A percentile compares a stretch with the other conserved stretches of the same genome.
These are phyloP conservation scores for Ganoderma lingzhi DNA, from an alignment of 1,284 basidiomycete species.

Conservation along the genomic window DNA sequence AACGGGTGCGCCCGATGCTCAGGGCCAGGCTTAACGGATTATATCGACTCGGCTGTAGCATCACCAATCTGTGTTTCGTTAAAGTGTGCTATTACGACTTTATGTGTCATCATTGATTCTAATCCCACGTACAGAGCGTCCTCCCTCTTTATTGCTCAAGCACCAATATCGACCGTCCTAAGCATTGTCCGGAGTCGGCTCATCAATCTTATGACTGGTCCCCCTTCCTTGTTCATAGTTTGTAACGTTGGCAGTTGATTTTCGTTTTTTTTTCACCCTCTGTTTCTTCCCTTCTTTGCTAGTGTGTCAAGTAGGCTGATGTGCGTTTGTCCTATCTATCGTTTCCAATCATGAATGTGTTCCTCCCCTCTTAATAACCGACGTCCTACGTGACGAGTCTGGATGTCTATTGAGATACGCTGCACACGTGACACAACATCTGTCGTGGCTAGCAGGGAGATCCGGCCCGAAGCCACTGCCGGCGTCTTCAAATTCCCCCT, in stretches of 20 bases:
- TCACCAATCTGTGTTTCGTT: constrained; percentile 35
- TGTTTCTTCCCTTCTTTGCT: constrained; percentile 10
- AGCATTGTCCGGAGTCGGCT: constrained; percentile 12
- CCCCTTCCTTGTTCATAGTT: constrained; percentile 13
- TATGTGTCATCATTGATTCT: constrained; percentile 19
- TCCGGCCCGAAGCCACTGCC: no score
- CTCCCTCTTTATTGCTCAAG: constrained; percentile 18
- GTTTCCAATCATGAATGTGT: constrained; percentile 13
- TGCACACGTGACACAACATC: neutral
- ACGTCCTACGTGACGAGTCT: neutral
- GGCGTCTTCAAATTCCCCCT: neutral
- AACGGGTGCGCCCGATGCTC: constrained; percentile 61
- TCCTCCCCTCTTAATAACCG: constrained; percentile 10
- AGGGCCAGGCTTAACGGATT: constrained; percentile 62
- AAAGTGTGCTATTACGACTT: constrained; percentile 37
- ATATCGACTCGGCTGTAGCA: constrained; percentile 35
- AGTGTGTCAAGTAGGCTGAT: constrained; percentile 26
- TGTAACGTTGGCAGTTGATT: constrained; percentile 18
- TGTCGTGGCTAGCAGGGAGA: neutral
- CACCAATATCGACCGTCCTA: constrained; percentile 14
- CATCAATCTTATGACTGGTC: constrained; percentile 1
- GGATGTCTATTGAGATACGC: constrained; percentile 53
- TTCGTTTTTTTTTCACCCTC: neutral
- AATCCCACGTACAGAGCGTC: constrained; percentile 26
- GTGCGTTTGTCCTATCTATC: constrained; percentile 27